Percentiles rank a stretch among this genome's conserved stretches.
Evolutionary conservation across 2,329 filamentous ascomycete genomes (phyloP).

Genomic region (Cytospora leucostoma): DNA sequence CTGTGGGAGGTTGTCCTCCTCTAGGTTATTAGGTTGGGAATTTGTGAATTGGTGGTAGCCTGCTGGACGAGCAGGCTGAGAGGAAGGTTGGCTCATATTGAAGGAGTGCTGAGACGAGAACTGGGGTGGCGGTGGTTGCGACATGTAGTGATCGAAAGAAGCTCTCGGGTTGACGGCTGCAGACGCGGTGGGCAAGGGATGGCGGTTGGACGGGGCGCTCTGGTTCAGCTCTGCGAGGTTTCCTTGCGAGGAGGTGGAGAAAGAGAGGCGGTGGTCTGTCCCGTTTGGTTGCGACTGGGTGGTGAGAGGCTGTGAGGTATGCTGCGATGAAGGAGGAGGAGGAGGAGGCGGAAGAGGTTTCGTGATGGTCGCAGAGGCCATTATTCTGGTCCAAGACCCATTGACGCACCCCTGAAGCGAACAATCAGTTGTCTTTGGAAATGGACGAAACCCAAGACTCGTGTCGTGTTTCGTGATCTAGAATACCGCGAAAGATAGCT

Average conservation of each 20-base stretch:
- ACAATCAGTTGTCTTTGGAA: conserved; percentile 26
- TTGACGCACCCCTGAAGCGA: conserved; percentile 15
- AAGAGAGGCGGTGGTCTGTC: conserved; percentile 30
- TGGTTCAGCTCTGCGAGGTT: not conserved
- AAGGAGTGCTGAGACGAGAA: conserved; percentile 58
- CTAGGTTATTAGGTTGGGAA: conserved; percentile 35
- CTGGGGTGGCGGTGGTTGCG: conserved; percentile 43
- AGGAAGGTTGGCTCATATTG: conserved; percentile 56
- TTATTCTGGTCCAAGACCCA: conserved; percentile 29
- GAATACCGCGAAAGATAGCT: not conserved
- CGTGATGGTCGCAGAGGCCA: conserved; percentile 43
- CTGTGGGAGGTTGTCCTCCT: conserved; percentile 49
- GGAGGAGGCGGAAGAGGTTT: conserved; percentile 28
- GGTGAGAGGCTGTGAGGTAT: conserved; percentile 27
- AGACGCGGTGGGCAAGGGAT: conserved; percentile 20
- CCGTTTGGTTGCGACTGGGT: conserved; percentile 15
- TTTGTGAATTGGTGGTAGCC: conserved; percentile 46
- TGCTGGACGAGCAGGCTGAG: conserved; percentile 42
- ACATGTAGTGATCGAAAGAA: conserved; percentile 29
- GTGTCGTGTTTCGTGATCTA: not conserved
- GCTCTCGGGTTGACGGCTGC: conserved; percentile 2
- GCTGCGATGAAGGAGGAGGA: conserved; percentile 24
- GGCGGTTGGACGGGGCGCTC: not conserved
- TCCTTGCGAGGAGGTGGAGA: conserved; percentile 28
- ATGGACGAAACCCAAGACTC: not conserved